Percentiles rank a stretch among this genome's conserved stretches.
Evolutionary conservation across 495 filamentous ascomycete genomes (phyloP).

Genomic region (Tetracladium setigerum): DNA sequence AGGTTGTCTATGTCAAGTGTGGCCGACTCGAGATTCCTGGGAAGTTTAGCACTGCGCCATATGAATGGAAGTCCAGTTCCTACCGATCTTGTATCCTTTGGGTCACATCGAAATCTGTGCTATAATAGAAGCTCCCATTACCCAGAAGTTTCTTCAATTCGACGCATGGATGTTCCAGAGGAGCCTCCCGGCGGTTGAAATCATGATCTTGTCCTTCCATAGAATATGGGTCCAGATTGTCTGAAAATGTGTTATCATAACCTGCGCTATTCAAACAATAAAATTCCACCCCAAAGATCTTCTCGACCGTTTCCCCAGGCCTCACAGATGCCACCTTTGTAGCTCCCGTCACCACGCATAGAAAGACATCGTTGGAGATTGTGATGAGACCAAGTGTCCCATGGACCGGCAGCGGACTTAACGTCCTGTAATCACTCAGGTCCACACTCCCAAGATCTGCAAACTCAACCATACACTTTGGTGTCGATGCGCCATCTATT

Average conservation of each 20-base stretch:
- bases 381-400: constrained; percentile 90
- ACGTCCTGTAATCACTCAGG: constrained; percentile 61
- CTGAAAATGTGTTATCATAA: constrained; percentile 69
- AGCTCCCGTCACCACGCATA: constrained; percentile 80
- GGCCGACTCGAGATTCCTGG: constrained; percentile 42
- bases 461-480: constrained; percentile 86
- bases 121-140: constrained; percentile 97
- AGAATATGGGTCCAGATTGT: constrained; percentile 40
- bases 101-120: constrained; percentile 92
- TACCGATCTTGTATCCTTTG: constrained; percentile 89
- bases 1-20: constrained; percentile 76
- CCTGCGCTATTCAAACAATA: constrained; percentile 80
- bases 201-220: constrained; percentile 45
- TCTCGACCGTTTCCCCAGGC: constrained; percentile 81
- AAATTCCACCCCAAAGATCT: constrained; percentile 83
- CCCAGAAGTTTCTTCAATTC: constrained; percentile 85
- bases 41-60: constrained; percentile 9
- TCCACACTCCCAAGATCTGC: constrained; percentile 52
- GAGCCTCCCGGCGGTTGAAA: constrained; percentile 51
- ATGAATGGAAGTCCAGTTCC: constrained; percentile 13
- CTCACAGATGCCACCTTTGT: constrained; percentile 71
- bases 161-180: constrained; percentile 78
- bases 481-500: constrained; percentile 32
- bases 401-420: constrained; percentile 68
- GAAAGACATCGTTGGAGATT: constrained; percentile 76